Evolutionary conservation across 495 filamentous ascomycete species (phyloP), one percentile per base, ranked within the genome.

Genomic region (Hypoxylon lienhwacheense): DNA sequence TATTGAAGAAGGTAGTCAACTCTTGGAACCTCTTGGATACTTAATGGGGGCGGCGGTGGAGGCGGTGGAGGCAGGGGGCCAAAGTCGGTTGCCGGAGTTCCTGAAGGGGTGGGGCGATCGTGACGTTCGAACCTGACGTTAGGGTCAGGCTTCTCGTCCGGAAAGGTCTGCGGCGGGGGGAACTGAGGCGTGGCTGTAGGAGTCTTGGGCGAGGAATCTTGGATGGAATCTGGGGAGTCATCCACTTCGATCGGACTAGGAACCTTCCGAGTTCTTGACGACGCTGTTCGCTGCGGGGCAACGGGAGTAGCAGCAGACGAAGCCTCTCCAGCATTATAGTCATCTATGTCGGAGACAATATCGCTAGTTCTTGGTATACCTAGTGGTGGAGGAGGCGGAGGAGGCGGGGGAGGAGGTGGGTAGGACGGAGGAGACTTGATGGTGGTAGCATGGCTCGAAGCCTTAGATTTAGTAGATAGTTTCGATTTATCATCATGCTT

Each of bases 1-100:
- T 95, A 82, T 48, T 89, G 87, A 53, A 97, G 74, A 17, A 97
- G 75, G 65, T 97, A 97, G 61, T 97, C 91, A 14, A 97, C 90
- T 34, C 86, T 78, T 1, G 91, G 91, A 0, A 71, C 64, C 16
- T 79, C 76, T 24, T 71, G 68, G 15, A 87, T 76, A 51, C 85
- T 77, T 29, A 85, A 67, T n/a, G 84, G 80, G 0, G 87, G 86
- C n/a, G 89, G 88, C 1, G 89, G 88, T 2, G 91, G 90, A 0
- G 91, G 91, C 0, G 91, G 91, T 4, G 73, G 74, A 3, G 72
- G 73, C 1, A 88, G 90, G 22, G 88, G 88, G 1, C 45, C 60
- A 25, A 70, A 66, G 15, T 72, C 72, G 25, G 70, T 67, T 19
- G 71, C 65, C 5, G 76, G 73, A 4, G 73, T 74, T 17, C 70